A percentile compares a stretch with the other conserved stretches of the same genome.
phyloP scores from a whole-genome alignment of 305 asterid genomes.

The Ilex paraguariensis region DNA sequence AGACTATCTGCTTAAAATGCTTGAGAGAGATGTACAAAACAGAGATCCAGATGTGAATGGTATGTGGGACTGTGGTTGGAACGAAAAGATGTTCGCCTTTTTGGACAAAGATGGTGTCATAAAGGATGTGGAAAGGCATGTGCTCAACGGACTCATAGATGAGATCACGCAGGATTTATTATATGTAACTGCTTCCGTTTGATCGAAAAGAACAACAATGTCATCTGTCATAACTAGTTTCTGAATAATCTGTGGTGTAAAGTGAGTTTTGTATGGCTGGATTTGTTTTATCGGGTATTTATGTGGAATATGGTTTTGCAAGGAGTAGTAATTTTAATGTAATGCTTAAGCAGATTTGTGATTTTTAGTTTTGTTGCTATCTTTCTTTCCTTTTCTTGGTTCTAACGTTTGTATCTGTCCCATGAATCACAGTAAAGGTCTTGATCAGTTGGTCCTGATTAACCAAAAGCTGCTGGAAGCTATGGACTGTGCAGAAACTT shows the following conservation, averaged over 20 bases:
- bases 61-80: constrained; percentile 83
- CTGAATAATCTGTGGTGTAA: neutral
- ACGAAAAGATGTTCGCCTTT: constrained; percentile 26
- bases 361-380: too few species aligned
- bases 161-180: constrained; percentile 56
- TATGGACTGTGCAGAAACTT: too few species aligned
- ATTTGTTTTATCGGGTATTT: neutral
- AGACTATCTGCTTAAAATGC: constrained; percentile 47
- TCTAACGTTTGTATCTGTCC: too few species aligned
- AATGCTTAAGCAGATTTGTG: too few species aligned
- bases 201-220: constrained; percentile 17
- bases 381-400: too few species aligned
- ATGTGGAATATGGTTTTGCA: too few species aligned
- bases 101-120: constrained; percentile 47
- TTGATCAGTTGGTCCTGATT: too few species aligned
- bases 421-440: too few species aligned
- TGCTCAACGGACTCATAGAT: constrained; percentile 66
- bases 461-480: too few species aligned
- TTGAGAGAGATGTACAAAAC: constrained; percentile 48
- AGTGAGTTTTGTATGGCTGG: neutral
- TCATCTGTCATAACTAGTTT: neutral
- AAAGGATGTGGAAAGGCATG: constrained; percentile 53
- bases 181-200: constrained; percentile 25
- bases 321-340: too few species aligned
- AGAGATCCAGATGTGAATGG: constrained; percentile 43